Evolutionary conservation across 768 basidiomycete species (phyloP).

Genomic region (Daedaleopsis sinensis): DNA sequence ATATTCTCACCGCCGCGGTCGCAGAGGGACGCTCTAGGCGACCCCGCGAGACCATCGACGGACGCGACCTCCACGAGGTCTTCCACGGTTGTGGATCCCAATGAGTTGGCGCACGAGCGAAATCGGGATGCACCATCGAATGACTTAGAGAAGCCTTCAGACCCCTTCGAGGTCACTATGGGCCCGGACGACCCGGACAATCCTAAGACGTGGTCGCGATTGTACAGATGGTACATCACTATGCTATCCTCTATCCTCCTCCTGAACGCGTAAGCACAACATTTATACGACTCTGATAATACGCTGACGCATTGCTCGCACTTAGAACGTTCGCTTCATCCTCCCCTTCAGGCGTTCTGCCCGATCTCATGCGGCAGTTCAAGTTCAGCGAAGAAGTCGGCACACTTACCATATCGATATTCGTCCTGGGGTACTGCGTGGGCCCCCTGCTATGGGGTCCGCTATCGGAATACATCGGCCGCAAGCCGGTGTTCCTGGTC

Average conservation of each 20-base stretch:
- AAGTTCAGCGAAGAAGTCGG: constrained; percentile 53
- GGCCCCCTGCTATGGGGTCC: constrained; percentile 66
- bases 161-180: constrained; percentile 30
- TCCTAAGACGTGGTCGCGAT: constrained; percentile 26
- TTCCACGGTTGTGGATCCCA: background rate
- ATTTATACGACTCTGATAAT: background rate
- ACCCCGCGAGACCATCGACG: background rate
- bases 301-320: constrained; percentile 22
- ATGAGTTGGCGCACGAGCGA: background rate
- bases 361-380: constrained; percentile 48
- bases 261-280: constrained; percentile 39
- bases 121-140: background rate
- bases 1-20: background rate
- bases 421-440: constrained; percentile 67
- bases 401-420: constrained; percentile 60
- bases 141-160: constrained; percentile 24
- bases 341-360: constrained; percentile 54
- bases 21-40: background rate
- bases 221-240: constrained; percentile 31
- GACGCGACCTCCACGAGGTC: background rate
- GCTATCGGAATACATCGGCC: constrained; percentile 44
- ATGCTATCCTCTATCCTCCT: constrained; percentile 26
- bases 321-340: constrained; percentile 65
- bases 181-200: constrained; percentile 26
- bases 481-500: constrained; percentile 24